These are phyloP conservation scores for Ceratocystiopsis sp. DNA, from an alignment of 2,329 filamentous ascomycete species.

Conservation along the genomic window DNA sequence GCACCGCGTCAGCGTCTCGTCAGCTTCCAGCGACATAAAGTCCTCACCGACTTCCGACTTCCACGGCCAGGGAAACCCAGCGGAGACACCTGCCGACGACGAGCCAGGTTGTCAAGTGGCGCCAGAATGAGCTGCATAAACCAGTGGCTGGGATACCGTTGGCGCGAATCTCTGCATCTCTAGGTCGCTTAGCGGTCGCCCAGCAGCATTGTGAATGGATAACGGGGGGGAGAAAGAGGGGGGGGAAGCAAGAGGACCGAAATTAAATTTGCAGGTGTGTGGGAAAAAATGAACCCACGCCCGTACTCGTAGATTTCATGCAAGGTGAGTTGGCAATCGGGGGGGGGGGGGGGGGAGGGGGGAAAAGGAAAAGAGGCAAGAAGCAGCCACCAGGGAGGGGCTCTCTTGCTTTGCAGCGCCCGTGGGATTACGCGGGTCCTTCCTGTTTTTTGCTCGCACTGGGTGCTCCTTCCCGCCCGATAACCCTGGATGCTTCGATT, in stretches of 20 bases:
- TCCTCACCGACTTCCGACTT: too few species aligned
- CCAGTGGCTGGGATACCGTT: slow-evolving; percentile 14
- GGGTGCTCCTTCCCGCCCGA: too few species aligned
- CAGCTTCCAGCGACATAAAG: too few species aligned
- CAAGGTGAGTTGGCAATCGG: slow-evolving; percentile 56
- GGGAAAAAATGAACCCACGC: too few species aligned
- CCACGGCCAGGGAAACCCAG: background rate
- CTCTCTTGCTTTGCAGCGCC: background rate
- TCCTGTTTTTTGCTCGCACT: too few species aligned
- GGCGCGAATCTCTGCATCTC: slow-evolving; percentile 6
- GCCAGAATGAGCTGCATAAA: slow-evolving; percentile 27
- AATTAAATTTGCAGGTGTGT: too few species aligned
- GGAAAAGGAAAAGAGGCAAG: background rate
- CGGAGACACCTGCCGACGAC: background rate
- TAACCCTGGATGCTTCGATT: too few species aligned
- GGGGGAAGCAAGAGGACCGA: too few species aligned
- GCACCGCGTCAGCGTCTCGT: too few species aligned
- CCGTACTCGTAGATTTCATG: slow-evolving; percentile 34
- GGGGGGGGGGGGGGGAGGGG: background rate
- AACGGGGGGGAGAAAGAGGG: background rate
- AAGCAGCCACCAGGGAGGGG: background rate
- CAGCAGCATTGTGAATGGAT: slow-evolving; percentile 14
- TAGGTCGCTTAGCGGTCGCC: slow-evolving; percentile 7
- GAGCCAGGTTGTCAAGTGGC: background rate
- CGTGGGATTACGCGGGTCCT: too few species aligned